Evolutionary conservation across 2,329 filamentous ascomycete genomes (phyloP).

Genomic region (Fusarium beomiforme): DNA sequence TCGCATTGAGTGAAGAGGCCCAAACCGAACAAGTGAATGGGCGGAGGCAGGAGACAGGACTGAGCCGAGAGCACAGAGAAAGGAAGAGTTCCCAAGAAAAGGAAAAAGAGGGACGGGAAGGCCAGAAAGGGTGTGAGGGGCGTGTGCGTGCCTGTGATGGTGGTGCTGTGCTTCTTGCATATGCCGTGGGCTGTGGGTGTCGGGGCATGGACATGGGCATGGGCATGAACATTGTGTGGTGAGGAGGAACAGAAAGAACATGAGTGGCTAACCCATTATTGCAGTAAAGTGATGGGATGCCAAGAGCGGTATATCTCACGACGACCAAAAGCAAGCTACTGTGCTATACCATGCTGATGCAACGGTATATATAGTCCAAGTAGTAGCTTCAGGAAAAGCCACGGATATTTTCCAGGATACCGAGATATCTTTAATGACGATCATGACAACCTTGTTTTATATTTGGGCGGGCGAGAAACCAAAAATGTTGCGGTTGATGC

Average conservation of each 20-base stretch:
- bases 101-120: conserved; percentile 30
- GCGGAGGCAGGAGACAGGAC: not conserved
- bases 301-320: conserved; percentile 24
- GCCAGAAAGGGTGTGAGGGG: conserved; percentile 31
- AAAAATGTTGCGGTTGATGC: conserved; percentile 13
- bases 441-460: conserved; percentile 25
- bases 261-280: conserved; percentile 25
- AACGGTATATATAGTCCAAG: conserved; percentile 14
- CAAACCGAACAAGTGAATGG: not conserved
- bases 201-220: not conserved
- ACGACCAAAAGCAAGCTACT: conserved; percentile 20
- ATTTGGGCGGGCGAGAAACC: conserved; percentile 7
- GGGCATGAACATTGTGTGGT: not conserved
- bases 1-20: not conserved
- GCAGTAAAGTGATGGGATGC: conserved; percentile 26
- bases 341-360: not conserved
- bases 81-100: conserved; percentile 3
- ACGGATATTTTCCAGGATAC: conserved; percentile 9
- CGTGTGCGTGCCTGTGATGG: conserved; percentile 29
- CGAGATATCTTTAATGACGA: conserved; percentile 23
- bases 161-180: conserved; percentile 39
- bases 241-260: conserved; percentile 10
- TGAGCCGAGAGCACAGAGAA: conserved; percentile 9
- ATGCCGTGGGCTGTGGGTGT: conserved; percentile 33
- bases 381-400: conserved; percentile 29